phyloP scores from a whole-genome alignment of 371 early-diverging fungal species.

The Mortierella sp. region DNA sequence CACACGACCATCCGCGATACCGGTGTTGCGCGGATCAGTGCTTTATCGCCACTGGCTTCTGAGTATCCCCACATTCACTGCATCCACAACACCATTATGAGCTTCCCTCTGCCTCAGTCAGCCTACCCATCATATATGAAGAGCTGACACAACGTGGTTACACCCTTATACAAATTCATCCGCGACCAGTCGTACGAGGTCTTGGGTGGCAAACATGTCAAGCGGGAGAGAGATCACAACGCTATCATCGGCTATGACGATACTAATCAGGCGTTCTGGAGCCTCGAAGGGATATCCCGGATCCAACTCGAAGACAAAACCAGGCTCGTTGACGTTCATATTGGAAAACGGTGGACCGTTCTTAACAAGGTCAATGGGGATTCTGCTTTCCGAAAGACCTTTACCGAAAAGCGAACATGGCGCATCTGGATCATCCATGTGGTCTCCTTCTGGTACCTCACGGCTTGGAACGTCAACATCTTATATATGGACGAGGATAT shows the following conservation, averaged over 20 bases:
- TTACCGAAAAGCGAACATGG: conserved; percentile 87
- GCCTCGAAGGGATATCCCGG: conserved; percentile 70
- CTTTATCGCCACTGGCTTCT: neutral
- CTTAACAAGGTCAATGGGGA: conserved; percentile 79
- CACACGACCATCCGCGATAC: neutral
- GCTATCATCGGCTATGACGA: conserved; percentile 89
- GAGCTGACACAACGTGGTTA: conserved; percentile 74
- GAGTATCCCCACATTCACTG: neutral
- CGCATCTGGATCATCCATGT: conserved; percentile 90
- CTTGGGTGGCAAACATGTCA: conserved; percentile 75
- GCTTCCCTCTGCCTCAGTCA: conserved; percentile 5
- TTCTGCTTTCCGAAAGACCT: conserved; percentile 82
- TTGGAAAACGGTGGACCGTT: conserved; percentile 72
- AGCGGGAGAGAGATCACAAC: conserved; percentile 85
- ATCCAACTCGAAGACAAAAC: conserved; percentile 67
- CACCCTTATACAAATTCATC: conserved; percentile 82
- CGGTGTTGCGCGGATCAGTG: conserved; percentile 1
- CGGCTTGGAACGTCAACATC: conserved; percentile 77
- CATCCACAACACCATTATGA: conserved; percentile 9
- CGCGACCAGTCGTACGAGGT: conserved; percentile 82
- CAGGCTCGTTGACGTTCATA: conserved; percentile 67
- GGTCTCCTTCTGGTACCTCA: conserved; percentile 85
- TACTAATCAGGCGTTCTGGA: conserved; percentile 91
- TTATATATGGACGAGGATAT: conserved; percentile 61
- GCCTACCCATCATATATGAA: conserved; percentile 15